Evolutionary conservation across 2,329 filamentous ascomycete genomes (phyloP).

Genomic region (Teratosphaeria zuluensis): DNA sequence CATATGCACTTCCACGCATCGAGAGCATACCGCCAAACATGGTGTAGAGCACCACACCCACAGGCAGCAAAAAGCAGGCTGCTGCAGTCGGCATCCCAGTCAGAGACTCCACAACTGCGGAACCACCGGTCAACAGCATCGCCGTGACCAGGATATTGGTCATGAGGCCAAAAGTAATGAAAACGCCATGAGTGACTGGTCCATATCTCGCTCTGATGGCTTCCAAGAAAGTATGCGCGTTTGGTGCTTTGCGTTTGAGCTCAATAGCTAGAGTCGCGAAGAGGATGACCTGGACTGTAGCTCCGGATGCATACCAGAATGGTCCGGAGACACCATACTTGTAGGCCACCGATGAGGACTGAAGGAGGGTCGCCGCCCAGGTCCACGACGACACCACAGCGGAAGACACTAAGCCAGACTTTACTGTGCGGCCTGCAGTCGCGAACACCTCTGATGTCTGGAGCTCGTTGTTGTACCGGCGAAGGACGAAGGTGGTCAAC

Average conservation of each 20-base stretch:
- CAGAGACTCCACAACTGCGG: conserved; percentile 60
- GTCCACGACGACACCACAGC: conserved; percentile 79
- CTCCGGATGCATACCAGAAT: conserved; percentile 57
- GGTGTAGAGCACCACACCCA: conserved; percentile 75
- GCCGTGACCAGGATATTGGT: conserved; percentile 74
- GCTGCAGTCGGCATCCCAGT: conserved; percentile 70
- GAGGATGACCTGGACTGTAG: conserved; percentile 76
- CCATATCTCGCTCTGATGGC: conserved; percentile 76
- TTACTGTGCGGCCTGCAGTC: conserved; percentile 65
- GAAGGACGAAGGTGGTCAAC: conserved; percentile 59
- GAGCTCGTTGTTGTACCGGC: conserved; percentile 63
- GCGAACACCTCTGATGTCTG: conserved; percentile 86
- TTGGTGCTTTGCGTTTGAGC: conserved; percentile 70
- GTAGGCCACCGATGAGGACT: conserved; percentile 41
- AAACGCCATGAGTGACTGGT: conserved; percentile 60
- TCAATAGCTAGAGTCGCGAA: conserved; percentile 89
- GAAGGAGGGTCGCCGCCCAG: conserved; percentile 40
- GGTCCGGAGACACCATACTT: conserved; percentile 53
- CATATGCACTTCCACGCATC: background rate
- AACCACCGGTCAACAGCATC: conserved; percentile 79
- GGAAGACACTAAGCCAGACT: conserved; percentile 59
- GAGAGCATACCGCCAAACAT: conserved; percentile 57
- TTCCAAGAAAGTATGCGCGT: conserved; percentile 52
- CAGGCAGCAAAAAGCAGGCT: conserved; percentile 71
- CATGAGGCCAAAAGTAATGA: conserved; percentile 70